Percentiles rank a stretch among this genome's conserved stretches.
Conservation (phyloP, 768 basidiomycete genomes). For the Leccinellum rugosiceps region DNA sequence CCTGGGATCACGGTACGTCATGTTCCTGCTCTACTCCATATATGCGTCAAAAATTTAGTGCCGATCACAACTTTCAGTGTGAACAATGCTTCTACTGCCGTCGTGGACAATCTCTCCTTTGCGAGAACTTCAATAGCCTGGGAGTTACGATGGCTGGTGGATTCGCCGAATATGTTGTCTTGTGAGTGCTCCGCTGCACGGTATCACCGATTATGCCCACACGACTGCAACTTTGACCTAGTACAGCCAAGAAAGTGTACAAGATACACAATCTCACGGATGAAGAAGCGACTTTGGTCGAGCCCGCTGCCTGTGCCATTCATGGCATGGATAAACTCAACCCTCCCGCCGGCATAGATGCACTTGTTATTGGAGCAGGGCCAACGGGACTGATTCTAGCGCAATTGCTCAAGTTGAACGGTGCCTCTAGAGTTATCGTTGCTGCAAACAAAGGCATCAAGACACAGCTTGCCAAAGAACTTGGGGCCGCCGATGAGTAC, state of each 20-base stretch:
- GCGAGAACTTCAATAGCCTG: slow-evolving; percentile 76
- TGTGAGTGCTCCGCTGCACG: slow-evolving; percentile 43
- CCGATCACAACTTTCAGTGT: slow-evolving; percentile 44
- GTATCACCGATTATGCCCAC: not conserved
- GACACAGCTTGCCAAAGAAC: slow-evolving; percentile 74
- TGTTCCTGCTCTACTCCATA: slow-evolving; percentile 1
- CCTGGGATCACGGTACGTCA: slow-evolving; percentile 59
- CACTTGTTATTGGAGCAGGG: slow-evolving; percentile 79
- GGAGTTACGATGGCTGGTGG: slow-evolving; percentile 80
- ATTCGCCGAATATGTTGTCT: slow-evolving; percentile 82
- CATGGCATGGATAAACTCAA: slow-evolving; percentile 84
- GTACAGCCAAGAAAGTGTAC: slow-evolving; percentile 71
- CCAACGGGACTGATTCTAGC: slow-evolving; percentile 84
- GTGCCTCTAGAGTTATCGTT: slow-evolving; percentile 72
- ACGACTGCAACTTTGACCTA: slow-evolving; percentile 17
- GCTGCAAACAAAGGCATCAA: slow-evolving; percentile 87
- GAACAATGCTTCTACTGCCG: slow-evolving; percentile 83
- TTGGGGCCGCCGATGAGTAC: slow-evolving; percentile 78
- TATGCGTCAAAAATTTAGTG: not conserved
- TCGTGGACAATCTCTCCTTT: slow-evolving; percentile 70
- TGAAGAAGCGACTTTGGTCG: slow-evolving; percentile 79
- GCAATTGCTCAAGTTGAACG: slow-evolving; percentile 82
- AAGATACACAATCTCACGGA: slow-evolving; percentile 81
- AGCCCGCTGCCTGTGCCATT: slow-evolving; percentile 85
- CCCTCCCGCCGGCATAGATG: slow-evolving; percentile 75